Evolutionary conservation across 2,329 filamentous ascomycete species (phyloP).

Genomic region (Sporothrix sp.): DNA sequence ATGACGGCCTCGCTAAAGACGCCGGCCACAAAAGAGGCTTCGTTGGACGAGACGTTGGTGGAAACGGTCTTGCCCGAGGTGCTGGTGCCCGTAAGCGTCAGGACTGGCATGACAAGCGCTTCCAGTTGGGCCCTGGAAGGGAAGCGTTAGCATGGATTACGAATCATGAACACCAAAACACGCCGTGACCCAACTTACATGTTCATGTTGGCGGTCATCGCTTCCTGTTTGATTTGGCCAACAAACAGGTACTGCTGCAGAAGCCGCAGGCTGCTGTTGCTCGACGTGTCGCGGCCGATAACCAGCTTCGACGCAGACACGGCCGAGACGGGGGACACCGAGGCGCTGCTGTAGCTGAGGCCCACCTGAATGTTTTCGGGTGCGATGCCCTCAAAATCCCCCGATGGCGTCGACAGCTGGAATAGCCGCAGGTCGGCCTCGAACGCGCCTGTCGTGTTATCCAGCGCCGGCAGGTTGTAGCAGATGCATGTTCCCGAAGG

Average conservation of each 20-base stretch:
- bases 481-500: constrained; percentile 70
- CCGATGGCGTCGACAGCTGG: constrained; percentile 52
- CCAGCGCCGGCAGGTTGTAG: constrained; percentile 68
- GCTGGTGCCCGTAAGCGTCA: constrained; percentile 54
- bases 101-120: constrained; percentile 55
- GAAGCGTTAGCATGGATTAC: not conserved
- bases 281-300: constrained; percentile 14
- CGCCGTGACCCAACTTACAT: constrained; percentile 40
- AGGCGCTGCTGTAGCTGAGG: constrained; percentile 45
- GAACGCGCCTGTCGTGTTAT: constrained; percentile 59
- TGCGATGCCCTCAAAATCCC: constrained; percentile 41
- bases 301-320: constrained; percentile 19
- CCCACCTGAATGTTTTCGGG: constrained; percentile 44
- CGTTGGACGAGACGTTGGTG: constrained; percentile 58
- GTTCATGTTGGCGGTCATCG: constrained; percentile 46
- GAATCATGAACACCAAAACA: not conserved
- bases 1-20: constrained; percentile 53
- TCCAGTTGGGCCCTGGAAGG: constrained; percentile 45
- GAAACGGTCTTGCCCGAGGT: constrained; percentile 41
- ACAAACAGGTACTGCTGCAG: constrained; percentile 59
- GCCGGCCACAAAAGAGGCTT: constrained; percentile 61
- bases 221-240: constrained; percentile 52
- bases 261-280: constrained; percentile 28
- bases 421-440: constrained; percentile 69
- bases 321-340: constrained; percentile 35